phyloP scores from a whole-genome alignment of 805 yeast genomes.

The Scheffersomyces spartinae region DNA sequence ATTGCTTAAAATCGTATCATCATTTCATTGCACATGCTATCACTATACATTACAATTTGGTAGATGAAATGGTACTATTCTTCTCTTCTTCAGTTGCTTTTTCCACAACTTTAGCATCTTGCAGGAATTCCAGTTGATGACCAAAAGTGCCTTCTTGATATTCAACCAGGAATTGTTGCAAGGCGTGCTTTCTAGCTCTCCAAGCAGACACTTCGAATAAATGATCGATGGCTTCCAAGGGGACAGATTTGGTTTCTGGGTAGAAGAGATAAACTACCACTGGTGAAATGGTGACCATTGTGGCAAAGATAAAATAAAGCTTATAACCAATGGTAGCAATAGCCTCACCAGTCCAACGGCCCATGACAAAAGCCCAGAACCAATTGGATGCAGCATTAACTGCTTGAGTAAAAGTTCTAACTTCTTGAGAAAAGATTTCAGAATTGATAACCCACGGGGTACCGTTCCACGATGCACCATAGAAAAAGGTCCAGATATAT shows the following conservation, averaged over 20 bases:
- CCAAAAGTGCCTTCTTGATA: conserved; percentile 6
- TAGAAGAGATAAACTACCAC: conserved; percentile 18
- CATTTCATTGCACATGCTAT: no score
- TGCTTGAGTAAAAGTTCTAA: conserved; percentile 31
- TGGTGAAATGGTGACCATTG: conserved; percentile 15
- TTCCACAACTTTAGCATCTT: conserved; percentile 1
- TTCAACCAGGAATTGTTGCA: conserved; percentile 10
- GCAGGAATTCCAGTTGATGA: background rate
- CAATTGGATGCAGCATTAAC: conserved; percentile 35
- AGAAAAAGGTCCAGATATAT: conserved; percentile 35
- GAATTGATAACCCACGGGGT: conserved; percentile 37
- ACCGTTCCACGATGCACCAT: conserved; percentile 35
- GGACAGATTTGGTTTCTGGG: conserved; percentile 28
- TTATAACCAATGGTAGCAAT: conserved; percentile 32
- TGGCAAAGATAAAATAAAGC: conserved; percentile 31
- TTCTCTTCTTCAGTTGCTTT: conserved; percentile 2
- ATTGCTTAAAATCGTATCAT: no score
- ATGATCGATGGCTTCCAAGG: conserved; percentile 20
- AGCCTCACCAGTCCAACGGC: conserved; percentile 34
- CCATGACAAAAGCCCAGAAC: conserved; percentile 41
- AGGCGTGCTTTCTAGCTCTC: conserved; percentile 17
- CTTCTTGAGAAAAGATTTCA: conserved; percentile 33
- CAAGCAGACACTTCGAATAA: conserved; percentile 23
- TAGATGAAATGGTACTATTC: background rate
- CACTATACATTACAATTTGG: no score